phyloP scores from a whole-genome alignment of 352 stramenopile genomes.

The Phytopythium sindhum region DNA sequence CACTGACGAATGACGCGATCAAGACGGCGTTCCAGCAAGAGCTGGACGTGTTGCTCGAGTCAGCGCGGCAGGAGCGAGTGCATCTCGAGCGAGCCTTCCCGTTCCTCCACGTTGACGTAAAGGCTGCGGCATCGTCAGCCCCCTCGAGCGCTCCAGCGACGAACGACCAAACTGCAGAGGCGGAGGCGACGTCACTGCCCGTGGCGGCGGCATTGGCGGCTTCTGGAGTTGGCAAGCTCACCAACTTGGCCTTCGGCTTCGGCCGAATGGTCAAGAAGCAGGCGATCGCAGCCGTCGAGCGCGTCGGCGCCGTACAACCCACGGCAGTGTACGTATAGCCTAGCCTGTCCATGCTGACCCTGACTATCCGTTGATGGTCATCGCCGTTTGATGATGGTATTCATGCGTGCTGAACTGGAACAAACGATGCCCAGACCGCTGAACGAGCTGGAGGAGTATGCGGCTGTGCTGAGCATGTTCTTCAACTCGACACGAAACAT shows the following conservation, averaged over 20 bases:
- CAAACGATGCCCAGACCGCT: constrained; percentile 28
- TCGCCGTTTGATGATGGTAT: not conserved
- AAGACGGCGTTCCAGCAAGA: constrained; percentile 54
- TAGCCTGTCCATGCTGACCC: not conserved
- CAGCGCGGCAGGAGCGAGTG: constrained; percentile 37
- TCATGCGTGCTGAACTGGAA: not conserved
- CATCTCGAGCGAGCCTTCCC: constrained; percentile 59
- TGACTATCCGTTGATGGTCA: not conserved
- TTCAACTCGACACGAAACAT: constrained; percentile 74
- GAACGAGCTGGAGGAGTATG: constrained; percentile 69
- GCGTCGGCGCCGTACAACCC: constrained; percentile 55
- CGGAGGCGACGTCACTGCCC: constrained; percentile 11
- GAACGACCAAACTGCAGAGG: not conserved
- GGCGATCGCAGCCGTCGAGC: constrained; percentile 76
- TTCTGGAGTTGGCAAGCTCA: constrained; percentile 63
- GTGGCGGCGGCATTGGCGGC: constrained; percentile 17
- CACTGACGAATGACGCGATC: constrained; percentile 35
- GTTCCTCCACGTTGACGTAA: constrained; percentile 36
- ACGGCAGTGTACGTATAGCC: constrained; percentile 40
- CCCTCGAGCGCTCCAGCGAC: not conserved
- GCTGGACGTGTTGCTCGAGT: constrained; percentile 53
- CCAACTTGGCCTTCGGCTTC: constrained; percentile 77
- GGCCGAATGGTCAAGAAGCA: constrained; percentile 85
- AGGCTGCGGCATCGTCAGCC: not conserved
- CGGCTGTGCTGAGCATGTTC: constrained; percentile 61